Evolutionary conservation across 257 asterid genomes (phyloP).

Genomic region (Capsicum pubescens): DNA sequence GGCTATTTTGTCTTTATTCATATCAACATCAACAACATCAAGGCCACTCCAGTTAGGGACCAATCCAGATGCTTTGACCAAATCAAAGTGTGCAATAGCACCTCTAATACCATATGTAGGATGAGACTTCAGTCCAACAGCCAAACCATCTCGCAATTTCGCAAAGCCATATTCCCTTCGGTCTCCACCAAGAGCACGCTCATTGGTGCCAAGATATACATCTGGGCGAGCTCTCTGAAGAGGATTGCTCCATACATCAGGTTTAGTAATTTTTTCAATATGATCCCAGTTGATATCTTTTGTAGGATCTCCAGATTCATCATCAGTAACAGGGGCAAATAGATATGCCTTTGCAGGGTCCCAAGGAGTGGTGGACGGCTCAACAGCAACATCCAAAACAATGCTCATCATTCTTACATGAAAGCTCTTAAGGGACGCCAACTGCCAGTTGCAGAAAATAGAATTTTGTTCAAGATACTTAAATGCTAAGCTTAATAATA

Average conservation of each 20-base stretch:
- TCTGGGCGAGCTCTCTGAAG: slow-evolving; percentile 99
- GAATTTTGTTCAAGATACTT: slow-evolving; percentile 30
- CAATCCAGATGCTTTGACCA: slow-evolving; percentile 94
- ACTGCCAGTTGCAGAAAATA: slow-evolving; percentile 50
- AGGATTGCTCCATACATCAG: slow-evolving; percentile 90
- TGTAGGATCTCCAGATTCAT: slow-evolving; percentile 46
- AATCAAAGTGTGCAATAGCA: slow-evolving; percentile 92
- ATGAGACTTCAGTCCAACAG: slow-evolving; percentile 78
- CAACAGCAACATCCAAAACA: slow-evolving; percentile 98
- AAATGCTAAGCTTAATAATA: slow-evolving; percentile 26
- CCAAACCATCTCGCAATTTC: slow-evolving; percentile 85
- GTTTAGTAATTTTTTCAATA: slow-evolving; percentile 61
- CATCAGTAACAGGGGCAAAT: slow-evolving; percentile 72
- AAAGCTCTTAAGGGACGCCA: slow-evolving; percentile 79
- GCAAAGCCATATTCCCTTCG: slow-evolving; percentile 96
- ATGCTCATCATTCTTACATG: slow-evolving; percentile 98
- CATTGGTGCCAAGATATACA: slow-evolving; percentile 96
- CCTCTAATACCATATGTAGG: slow-evolving; percentile 99
- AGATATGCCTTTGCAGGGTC: slow-evolving; percentile 91
- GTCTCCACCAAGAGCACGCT: slow-evolving; percentile 93
- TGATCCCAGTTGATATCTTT: slow-evolving; percentile 77
- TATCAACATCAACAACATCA: slow-evolving; percentile 46
- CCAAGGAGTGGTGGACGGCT: slow-evolving; percentile 98
- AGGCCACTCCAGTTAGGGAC: slow-evolving; percentile 61
- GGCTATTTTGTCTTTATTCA: slow-evolving; percentile 57